A percentile compares a stretch with the other conserved stretches of the same genome.
Evolutionary conservation across 176 grass and related monocot species (phyloP).

Genomic region (Cenchrus purpureus): DNA sequence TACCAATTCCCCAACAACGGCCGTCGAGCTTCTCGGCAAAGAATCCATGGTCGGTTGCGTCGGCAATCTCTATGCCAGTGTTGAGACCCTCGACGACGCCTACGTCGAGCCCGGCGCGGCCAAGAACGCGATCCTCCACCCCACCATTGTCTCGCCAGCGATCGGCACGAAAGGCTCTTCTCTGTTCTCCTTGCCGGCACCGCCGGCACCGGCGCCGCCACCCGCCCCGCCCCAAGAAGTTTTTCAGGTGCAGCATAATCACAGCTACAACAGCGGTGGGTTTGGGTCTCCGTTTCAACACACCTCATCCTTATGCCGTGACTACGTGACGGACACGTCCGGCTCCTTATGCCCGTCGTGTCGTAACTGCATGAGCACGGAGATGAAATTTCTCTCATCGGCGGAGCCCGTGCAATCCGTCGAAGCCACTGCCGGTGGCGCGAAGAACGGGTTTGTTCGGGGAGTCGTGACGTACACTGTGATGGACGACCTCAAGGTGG

Average conservation of each 20-base stretch:
- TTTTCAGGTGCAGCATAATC: neutral
- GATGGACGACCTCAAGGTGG: slow-evolving; percentile 51
- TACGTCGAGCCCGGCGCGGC: slow-evolving; percentile 22
- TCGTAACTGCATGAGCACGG: neutral
- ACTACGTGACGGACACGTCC: neutral
- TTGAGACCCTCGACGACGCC: slow-evolving; percentile 26
- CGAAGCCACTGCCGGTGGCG: neutral
- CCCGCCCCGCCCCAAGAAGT: neutral
- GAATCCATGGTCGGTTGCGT: slow-evolving; percentile 33
- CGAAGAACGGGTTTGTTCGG: slow-evolving; percentile 26
- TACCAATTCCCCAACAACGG: too few relatives aligned
- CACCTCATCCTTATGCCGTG: neutral
- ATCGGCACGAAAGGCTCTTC: neutral
- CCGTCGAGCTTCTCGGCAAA: slow-evolving; percentile 14
- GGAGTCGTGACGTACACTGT: slow-evolving; percentile 17
- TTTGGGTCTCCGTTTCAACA: too few relatives aligned
- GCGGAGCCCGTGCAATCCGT: neutral
- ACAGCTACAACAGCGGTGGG: too few relatives aligned
- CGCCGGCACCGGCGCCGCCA: neutral
- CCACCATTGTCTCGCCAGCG: neutral
- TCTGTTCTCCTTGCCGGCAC: neutral
- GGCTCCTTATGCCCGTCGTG: neutral
- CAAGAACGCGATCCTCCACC: slow-evolving; percentile 17
- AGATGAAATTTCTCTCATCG: neutral
- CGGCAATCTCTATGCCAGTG: slow-evolving; percentile 29